Evolutionary conservation across 2,329 filamentous ascomycete species (phyloP), one percentile per base, ranked within the genome.

Genomic region (Ploettnerulaceae sp.): DNA sequence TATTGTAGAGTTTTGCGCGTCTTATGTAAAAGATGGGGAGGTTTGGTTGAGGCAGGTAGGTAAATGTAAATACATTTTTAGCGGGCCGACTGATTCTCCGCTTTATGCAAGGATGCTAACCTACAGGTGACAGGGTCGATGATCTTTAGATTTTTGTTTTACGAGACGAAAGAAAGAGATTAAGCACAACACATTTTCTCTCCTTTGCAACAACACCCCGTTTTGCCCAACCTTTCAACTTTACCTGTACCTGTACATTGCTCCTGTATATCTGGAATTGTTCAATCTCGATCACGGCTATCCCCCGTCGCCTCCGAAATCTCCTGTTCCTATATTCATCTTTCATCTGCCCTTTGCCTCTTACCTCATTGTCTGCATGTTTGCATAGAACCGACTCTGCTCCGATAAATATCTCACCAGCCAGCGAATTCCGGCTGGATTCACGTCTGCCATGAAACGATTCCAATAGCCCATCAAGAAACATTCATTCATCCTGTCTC

Each of bases 401-500:
- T 40, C 28, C 46, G 36, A 39, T 39, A 20, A n/a, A 18, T 34
- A 9, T 25, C 26, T 33, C 38, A 28, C 31, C 20, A 26, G 18
- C 49, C 53, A 51, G 45, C 49, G 44, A 45, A 17, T 33, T 32
- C 25, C 29, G 53, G 43, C 48, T 55, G 48, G 60, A 58, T 60
- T 62, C 62, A 61, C 58, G 56, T 57, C 42, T 64, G 56, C 54
- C 57, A 64, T 64, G 61, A 64, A 48, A 56, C 52, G 49, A 51
- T 34, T 53, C 49, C 51, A 46, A 54, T 59, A 57, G 56, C 46
- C n/a, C 48, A 42, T 45, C 48, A 48, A 60, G 64, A 65, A 63
- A 56, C 61, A 53, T 64, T 63, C 67, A 71, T 65, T 63, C 67
- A 71, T 65, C 62, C 68, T 71, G 68, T 70, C 66, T 70, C 61